Evolutionary conservation across 1,284 basidiomycete genomes (phyloP), one percentile per base, ranked within the genome.

Genomic region (Cryptococcus sp.): DNA sequence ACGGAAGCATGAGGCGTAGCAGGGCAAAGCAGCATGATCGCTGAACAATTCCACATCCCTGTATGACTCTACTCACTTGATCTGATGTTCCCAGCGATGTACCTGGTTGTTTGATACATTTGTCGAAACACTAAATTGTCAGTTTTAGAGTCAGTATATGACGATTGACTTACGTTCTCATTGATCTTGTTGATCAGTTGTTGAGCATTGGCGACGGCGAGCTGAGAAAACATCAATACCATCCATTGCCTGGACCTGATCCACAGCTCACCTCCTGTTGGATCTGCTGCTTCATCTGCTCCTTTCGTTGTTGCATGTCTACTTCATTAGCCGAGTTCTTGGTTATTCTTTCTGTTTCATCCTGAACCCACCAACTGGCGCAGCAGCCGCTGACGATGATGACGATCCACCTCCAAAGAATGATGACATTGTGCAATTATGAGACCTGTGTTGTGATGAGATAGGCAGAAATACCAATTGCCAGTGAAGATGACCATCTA

Each of bases 121-220:
- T 77, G 53, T 67, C 67, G 57, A 76, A 77, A 60, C 76, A 77
- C 76, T 77, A 32, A 41, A n/a, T 41, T 41, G 38, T 41, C 38
- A 41, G 38, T 10, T 10, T 1, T 10, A 10, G 1, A 2, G 10
- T 2, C 38, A 41, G 38, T 10, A 10, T 41, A 41, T 41, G 2
- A 1, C n/a, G 2, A 10, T 31, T 3, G 37, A 66, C 74, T 58
- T 56, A 76, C 76, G 65, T 77, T 76, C 59, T 76, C 74, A 62
- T 76, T 77, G 64, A 77, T 76, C 69, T 77, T 77, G 67, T 73
- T 76, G 59, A 77, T 73, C 53, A 77, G 62, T 56, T 73, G 71
- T 63, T 77, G 74, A 35, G 76, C 76, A 51, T 75, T 72, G 50
- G 74, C 76, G 36, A 76, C 64, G 11, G 76, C 73, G 42, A 77